Percentiles rank a stretch among this genome's conserved stretches.
Evolutionary conservation across 192 early-diverging fungal species (phyloP).

Genomic region (Backusella tuberculispora): DNA sequence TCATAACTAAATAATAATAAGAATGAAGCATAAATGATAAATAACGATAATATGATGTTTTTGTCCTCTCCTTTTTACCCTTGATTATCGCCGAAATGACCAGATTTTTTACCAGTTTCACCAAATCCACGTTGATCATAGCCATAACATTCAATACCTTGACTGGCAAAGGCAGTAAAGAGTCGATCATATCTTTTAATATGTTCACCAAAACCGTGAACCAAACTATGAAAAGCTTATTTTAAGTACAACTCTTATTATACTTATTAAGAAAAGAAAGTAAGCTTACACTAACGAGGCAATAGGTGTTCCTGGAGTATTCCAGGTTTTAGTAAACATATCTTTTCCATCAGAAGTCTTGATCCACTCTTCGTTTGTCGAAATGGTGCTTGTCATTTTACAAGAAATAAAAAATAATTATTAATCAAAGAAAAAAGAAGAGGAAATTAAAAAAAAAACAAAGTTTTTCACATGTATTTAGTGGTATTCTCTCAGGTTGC

Average conservation of each 20-base stretch:
- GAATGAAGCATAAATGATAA: not conserved
- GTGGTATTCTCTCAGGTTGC: not conserved
- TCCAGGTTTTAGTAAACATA: slow-evolving; percentile 59
- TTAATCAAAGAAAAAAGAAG: not conserved
- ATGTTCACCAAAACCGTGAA: slow-evolving; percentile 65
- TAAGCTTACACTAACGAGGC: slow-evolving; percentile 19
- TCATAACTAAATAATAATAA: slow-evolving; percentile 35
- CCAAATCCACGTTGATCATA: slow-evolving; percentile 76
- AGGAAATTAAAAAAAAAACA: not conserved
- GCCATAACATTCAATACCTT: slow-evolving; percentile 58
- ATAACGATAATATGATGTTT: not conserved
- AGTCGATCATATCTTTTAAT: slow-evolving; percentile 59
- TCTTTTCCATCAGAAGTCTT: slow-evolving; percentile 44
- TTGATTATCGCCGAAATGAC: slow-evolving; percentile 49
- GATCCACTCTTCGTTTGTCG: slow-evolving; percentile 50
- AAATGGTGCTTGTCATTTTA: slow-evolving; percentile 13
- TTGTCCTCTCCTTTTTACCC: slow-evolving; percentile 41
- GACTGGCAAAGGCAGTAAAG: slow-evolving; percentile 54
- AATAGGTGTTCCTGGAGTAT: slow-evolving; percentile 19
- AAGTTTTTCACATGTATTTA: not conserved
- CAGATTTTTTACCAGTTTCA: slow-evolving; percentile 57
- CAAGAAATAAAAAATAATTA: not conserved
- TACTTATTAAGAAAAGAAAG: not conserved
- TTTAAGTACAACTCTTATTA: not conserved
- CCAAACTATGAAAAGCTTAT: slow-evolving; percentile 30